These are phyloP conservation scores for Boletus reticuloceps DNA, from an alignment of 768 basidiomycete genomes.

Conservation along the genomic window DNA sequence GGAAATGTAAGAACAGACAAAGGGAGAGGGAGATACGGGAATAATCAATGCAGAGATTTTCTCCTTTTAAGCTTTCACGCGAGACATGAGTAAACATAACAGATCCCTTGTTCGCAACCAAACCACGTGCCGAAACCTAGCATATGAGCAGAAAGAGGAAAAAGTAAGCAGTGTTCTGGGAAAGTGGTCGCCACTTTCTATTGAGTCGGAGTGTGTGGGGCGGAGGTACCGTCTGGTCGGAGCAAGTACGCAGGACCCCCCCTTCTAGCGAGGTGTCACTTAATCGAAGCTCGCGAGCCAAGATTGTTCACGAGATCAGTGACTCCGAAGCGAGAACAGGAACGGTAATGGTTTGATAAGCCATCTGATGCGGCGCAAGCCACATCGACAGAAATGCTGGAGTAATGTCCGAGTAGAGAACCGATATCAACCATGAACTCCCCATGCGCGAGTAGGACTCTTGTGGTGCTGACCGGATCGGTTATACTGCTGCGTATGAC, in stretches of 20 bases:
- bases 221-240: no score
- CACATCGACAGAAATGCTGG: neutral
- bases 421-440: slow-evolving; percentile 21
- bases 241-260: neutral
- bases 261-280: neutral
- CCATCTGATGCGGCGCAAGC: slow-evolving; percentile 1
- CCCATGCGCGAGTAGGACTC: slow-evolving; percentile 22
- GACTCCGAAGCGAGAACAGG: neutral
- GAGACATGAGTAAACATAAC: neutral
- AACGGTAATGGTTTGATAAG: slow-evolving; percentile 9
- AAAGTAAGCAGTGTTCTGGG: neutral
- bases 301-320: neutral
- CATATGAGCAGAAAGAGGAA: neutral
- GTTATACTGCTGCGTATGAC: slow-evolving; percentile 12
- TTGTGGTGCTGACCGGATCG: slow-evolving; percentile 21
- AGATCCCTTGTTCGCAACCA: slow-evolving; percentile 1
- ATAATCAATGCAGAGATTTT: neutral
- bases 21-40: neutral
- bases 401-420: neutral
- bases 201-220: slow-evolving; percentile 1
- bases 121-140: neutral
- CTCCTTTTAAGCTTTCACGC: neutral
- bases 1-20: no score
- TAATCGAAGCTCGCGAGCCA: neutral
- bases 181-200: slow-evolving; percentile 1